phyloP scores from a whole-genome alignment of 2,329 filamentous ascomycete species.

The Penicillium freii region DNA sequence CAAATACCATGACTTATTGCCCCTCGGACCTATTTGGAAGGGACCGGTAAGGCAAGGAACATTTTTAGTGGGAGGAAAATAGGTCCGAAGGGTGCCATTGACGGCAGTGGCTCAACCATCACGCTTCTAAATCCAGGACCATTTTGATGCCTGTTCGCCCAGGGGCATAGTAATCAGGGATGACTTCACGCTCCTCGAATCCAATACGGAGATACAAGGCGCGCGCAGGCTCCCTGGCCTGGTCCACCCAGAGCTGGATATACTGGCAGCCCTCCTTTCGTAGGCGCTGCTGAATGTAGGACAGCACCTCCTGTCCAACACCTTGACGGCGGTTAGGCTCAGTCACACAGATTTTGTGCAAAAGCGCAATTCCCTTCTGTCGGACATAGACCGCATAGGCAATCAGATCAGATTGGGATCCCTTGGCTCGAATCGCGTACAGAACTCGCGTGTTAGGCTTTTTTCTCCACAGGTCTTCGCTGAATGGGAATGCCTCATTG shows the following conservation, averaged over 20 bases:
- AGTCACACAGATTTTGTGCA: constrained; percentile 55
- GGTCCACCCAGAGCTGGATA: constrained; percentile 55
- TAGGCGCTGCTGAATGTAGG: constrained; percentile 44
- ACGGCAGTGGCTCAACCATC: constrained; percentile 27
- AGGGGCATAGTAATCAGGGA: constrained; percentile 52
- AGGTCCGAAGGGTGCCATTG: constrained; percentile 16
- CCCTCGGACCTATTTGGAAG: constrained; percentile 23
- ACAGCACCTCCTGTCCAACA: constrained; percentile 47
- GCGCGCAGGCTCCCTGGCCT: constrained; percentile 45
- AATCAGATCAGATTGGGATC: constrained; percentile 29
- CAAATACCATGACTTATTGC: constrained; percentile 23
- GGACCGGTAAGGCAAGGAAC: constrained; percentile 20
- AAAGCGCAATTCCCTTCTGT: constrained; percentile 45
- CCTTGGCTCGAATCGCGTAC: constrained; percentile 29
- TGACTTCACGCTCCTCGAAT: constrained; percentile 48
- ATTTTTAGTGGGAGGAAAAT: constrained; percentile 11
- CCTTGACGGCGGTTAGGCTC: constrained; percentile 48
- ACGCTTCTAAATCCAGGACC: constrained; percentile 36
- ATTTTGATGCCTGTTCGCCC: constrained; percentile 50
- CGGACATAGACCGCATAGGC: constrained; percentile 51
- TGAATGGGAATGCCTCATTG: constrained; percentile 52
- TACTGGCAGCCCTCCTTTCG: constrained; percentile 48
- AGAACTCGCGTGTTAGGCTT: constrained; percentile 51
- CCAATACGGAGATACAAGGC: constrained; percentile 47
- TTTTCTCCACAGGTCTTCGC: constrained; percentile 45